These are phyloP conservation scores for Candida caryicola DNA, from an alignment of 805 yeast genomes.

Conservation along the genomic window DNA sequence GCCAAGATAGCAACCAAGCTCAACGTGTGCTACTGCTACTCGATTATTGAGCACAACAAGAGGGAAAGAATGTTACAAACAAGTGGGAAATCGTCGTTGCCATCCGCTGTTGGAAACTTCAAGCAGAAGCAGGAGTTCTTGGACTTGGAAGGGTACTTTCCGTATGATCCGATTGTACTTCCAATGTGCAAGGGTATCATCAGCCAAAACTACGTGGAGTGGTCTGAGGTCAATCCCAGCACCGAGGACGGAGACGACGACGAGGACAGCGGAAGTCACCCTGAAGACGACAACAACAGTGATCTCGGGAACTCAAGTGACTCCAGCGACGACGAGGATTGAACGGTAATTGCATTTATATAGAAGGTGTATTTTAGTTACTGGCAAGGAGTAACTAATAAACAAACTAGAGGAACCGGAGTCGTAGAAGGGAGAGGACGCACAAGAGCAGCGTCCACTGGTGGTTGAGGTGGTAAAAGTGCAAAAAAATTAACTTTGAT, in stretches of 20 bases:
- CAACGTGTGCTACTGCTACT: slow-evolving; percentile 88
- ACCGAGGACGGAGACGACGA: slow-evolving; percentile 64
- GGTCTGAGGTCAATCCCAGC: slow-evolving; percentile 54
- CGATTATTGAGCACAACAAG: slow-evolving; percentile 87
- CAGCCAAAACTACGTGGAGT: slow-evolving; percentile 60
- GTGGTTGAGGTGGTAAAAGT: too few relatives aligned
- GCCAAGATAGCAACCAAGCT: slow-evolving; percentile 89
- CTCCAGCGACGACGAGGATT: slow-evolving; percentile 22
- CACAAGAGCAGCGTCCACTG: too few relatives aligned
- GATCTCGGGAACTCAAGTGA: slow-evolving; percentile 21
- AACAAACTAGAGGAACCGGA: too few relatives aligned
- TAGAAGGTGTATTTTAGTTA: not conserved
- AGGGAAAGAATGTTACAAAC: slow-evolving; percentile 57
- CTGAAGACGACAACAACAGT: slow-evolving; percentile 22
- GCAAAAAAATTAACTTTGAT: slow-evolving; percentile 4
- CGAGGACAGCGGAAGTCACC: slow-evolving; percentile 27
- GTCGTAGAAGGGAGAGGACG: too few relatives aligned
- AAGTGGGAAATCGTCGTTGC: slow-evolving; percentile 31
- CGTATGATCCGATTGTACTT: slow-evolving; percentile 87
- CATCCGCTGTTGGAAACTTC: slow-evolving; percentile 39
- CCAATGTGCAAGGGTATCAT: slow-evolving; percentile 57
- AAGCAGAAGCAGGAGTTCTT: slow-evolving; percentile 75
- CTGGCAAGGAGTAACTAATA: too few relatives aligned
- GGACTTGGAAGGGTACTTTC: slow-evolving; percentile 92
- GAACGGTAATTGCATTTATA: not conserved